These are phyloP conservation scores for Blastocystis sp. DNA, from an alignment of 352 stramenopile genomes.

Conservation along the genomic window DNA sequence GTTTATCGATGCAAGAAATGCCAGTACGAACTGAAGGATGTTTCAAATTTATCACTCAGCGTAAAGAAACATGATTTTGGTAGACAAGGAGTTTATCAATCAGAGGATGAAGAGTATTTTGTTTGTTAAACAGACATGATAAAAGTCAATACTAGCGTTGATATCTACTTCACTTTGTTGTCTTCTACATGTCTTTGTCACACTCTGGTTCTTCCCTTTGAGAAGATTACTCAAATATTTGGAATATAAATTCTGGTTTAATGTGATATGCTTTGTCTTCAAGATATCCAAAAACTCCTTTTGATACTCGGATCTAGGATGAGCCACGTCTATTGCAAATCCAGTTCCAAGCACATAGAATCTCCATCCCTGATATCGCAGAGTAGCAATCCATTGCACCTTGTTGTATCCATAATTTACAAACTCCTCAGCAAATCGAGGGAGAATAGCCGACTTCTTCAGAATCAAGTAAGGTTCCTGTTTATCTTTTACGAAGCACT, in stretches of 20 bases:
- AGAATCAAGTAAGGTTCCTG: slow-evolving; percentile 57
- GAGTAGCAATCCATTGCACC: slow-evolving; percentile 3
- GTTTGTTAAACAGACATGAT: background rate
- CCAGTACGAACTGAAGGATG: slow-evolving; percentile 53
- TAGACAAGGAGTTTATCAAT: slow-evolving; percentile 17
- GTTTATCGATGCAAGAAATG: slow-evolving; percentile 51
- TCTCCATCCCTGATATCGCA: slow-evolving; percentile 15
- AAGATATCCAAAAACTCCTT: background rate
- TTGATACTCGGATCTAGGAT: slow-evolving; percentile 16
- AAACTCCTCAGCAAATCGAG: slow-evolving; percentile 32
- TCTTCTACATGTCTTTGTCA: background rate
- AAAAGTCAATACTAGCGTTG: background rate
- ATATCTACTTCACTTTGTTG: background rate
- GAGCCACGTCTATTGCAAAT: slow-evolving; percentile 44
- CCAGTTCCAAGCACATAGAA: slow-evolving; percentile 25
- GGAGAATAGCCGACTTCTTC: background rate
- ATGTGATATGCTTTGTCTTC: background rate
- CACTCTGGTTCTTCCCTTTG: background rate
- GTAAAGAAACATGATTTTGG: slow-evolving; percentile 58
- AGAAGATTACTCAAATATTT: background rate
- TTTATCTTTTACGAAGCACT: slow-evolving; percentile 52
- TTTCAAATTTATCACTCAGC: slow-evolving; percentile 36
- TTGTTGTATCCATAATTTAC: slow-evolving; percentile 61
- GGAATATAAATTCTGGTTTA: background rate
- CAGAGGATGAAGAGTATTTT: background rate